Conservation (phyloP, 768 basidiomycete genomes). For the Agaricus sinodeliciosus region DNA sequence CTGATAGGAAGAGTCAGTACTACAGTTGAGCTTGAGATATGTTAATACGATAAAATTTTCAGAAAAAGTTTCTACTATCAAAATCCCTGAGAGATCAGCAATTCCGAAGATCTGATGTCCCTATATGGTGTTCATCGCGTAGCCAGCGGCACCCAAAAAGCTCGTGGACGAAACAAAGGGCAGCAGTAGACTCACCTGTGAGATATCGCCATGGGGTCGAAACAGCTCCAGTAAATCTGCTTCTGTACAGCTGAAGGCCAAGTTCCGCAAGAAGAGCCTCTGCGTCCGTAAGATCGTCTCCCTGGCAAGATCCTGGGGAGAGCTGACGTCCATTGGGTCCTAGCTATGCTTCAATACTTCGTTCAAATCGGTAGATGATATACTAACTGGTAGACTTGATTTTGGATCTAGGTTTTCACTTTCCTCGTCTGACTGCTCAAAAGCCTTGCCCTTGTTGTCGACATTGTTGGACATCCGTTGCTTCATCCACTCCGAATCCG, state of each 20-base stretch:
- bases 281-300: constrained; percentile 66
- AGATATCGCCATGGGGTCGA: constrained; percentile 59
- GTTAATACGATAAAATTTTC: constrained; percentile 18
- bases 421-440: constrained; percentile 60
- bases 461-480: constrained; percentile 48
- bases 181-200: constrained; percentile 52
- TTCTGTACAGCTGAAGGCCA: constrained; percentile 81
- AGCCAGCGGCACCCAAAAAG: background rate
- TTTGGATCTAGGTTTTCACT: constrained; percentile 18
- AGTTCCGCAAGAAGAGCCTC: constrained; percentile 89
- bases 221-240: constrained; percentile 64
- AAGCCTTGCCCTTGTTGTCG: constrained; percentile 39
- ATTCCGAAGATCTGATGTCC: constrained; percentile 47
- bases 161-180: constrained; percentile 11
- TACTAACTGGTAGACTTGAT: constrained; percentile 9
- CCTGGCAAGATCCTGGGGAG: constrained; percentile 29
- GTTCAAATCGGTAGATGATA: background rate
- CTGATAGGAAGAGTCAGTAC: constrained; percentile 23
- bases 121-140: constrained; percentile 43
- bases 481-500: constrained; percentile 74
- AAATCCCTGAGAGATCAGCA: constrained; percentile 37
- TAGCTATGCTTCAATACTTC: background rate
- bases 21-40: background rate
- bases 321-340: constrained; percentile 12
- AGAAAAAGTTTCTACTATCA: constrained; percentile 53